Evolutionary conservation across 139 green algal genomes (phyloP), one percentile per base, ranked within the genome.

Genomic region (Monoraphidium neglectum): DNA sequence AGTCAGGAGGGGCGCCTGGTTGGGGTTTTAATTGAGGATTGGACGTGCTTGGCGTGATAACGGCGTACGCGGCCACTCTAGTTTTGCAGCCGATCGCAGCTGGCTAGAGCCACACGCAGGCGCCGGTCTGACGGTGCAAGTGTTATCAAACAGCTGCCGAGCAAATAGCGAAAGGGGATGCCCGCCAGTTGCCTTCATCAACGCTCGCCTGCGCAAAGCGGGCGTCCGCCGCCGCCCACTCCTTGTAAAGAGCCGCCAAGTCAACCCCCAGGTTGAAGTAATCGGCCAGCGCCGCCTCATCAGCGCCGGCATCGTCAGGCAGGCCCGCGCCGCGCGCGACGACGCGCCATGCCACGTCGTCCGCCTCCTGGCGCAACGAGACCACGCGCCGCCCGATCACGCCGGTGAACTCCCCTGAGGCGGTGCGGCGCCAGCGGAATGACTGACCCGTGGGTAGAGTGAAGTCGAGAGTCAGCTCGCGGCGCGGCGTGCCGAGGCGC

Each of bases 401-500:
- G 37, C 94, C 94, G 0, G 85, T 95, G 86, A 86, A 98, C 57
- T 30, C 24, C 12, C 54, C 54, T 8, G 12, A 10, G 24, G 4
- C 24, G 2, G 73, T 79, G 10, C 32, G 24, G 6, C 73, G 73
- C 73, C 73, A 80, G 4, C 94, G 82, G 76, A 98, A 98, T 18
- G 81, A 90, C 82, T 98, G 94, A 0, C 94, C 94, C 23, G 91
- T 95, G 24, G 87, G 90, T 13, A 97, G 82, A 4, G 89, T 95
- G 84, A 91, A 91, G 16, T 92, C 84, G 18, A 97, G 84, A 0
- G 47, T 65, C 12, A 96, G 74, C 77, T 97, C 90, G 5, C 38
- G 15, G 5, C 38, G 26, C 1, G 85, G 68, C 10, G 82, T 84
- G 2, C 80, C 78, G 46, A 96, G 79, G 0, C 56, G 77, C 6